Conservation (phyloP, 2,329 filamentous ascomycete genomes). For the Polytolypa hystricis region DNA sequence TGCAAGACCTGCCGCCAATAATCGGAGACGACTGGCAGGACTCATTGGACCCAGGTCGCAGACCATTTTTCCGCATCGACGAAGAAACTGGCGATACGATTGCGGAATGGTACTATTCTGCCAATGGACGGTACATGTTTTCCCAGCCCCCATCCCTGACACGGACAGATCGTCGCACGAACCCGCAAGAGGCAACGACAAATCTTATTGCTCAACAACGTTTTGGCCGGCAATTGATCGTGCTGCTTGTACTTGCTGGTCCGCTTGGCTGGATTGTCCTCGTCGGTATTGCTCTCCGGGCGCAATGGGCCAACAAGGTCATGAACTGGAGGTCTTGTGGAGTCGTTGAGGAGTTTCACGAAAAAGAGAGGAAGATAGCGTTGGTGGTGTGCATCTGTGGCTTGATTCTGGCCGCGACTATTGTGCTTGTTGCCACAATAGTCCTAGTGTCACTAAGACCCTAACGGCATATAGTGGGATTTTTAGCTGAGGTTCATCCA, state of each 20-base stretch:
- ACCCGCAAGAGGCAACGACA: neutral
- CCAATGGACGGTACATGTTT: slow-evolving; percentile 11
- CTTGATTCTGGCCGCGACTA: slow-evolving; percentile 7
- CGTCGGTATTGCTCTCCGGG: slow-evolving; percentile 8
- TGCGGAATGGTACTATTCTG: slow-evolving; percentile 6
- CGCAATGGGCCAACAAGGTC: slow-evolving; percentile 4
- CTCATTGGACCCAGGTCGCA: too few relatives aligned
- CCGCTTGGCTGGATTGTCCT: slow-evolving; percentile 12
- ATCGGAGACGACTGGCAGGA: neutral
- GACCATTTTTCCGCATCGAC: neutral
- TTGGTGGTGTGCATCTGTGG: slow-evolving; percentile 5
- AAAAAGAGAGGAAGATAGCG: slow-evolving; percentile 10
- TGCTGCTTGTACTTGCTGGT: slow-evolving; percentile 3
- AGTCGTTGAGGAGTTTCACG: slow-evolving; percentile 10
- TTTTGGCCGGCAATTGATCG: slow-evolving; percentile 10
- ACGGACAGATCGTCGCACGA: neutral
- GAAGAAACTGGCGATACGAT: slow-evolving; percentile 7
- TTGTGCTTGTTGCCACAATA: slow-evolving; percentile 5
- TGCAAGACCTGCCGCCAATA: neutral
- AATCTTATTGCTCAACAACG: slow-evolving; percentile 8
- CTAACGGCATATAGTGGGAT: too few relatives aligned
- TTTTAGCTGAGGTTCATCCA: too few relatives aligned
- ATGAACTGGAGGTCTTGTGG: slow-evolving; percentile 10
- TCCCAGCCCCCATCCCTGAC: slow-evolving; percentile 10
- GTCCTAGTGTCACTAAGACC: slow-evolving; percentile 3